Percentiles rank a stretch among this genome's conserved stretches.
phyloP scores from a whole-genome alignment of 192 early-diverging fungal species.

The Backusella sp. region DNA sequence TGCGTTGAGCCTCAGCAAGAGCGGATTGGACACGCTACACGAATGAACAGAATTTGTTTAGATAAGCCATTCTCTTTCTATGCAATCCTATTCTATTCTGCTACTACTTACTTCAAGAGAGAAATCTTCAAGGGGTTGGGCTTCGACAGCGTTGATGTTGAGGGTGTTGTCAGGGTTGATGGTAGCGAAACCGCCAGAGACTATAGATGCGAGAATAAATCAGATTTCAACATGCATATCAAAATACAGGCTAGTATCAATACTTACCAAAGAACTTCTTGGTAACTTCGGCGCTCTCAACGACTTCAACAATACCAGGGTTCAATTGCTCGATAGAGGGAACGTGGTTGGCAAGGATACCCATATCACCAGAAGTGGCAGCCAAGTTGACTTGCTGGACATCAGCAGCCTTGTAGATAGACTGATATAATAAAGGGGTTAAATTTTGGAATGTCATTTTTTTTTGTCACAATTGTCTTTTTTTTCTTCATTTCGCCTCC shows the following conservation, averaged over 20 bases:
- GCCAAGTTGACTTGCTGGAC: conserved; percentile 94
- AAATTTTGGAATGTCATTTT: no score
- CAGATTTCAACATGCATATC: no score
- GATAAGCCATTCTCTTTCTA: neutral
- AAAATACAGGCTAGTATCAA: no score
- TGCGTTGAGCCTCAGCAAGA: conserved; percentile 80
- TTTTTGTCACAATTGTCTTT: neutral
- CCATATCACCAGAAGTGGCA: conserved; percentile 92
- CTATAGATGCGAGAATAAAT: conserved; percentile 35
- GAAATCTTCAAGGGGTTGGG: conserved; percentile 84
- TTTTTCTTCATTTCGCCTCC: neutral
- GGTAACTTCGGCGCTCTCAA: conserved; percentile 64
- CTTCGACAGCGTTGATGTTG: conserved; percentile 98
- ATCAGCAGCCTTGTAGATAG: conserved; percentile 67
- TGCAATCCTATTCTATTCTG: neutral
- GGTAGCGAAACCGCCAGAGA: conserved; percentile 94
- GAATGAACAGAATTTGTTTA: neutral
- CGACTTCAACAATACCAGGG: conserved; percentile 84
- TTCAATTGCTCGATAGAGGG: conserved; percentile 94
- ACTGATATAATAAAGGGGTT: conserved; percentile 39
- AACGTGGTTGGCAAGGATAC: conserved; percentile 97
- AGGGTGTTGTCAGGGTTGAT: conserved; percentile 96
- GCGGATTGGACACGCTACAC: conserved; percentile 66
- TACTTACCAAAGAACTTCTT: conserved; percentile 90
- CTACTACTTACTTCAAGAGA: conserved; percentile 61